These are phyloP conservation scores for Lachnellula occidentalis DNA, from an alignment of 2,329 filamentous ascomycete genomes.

Conservation along the genomic window DNA sequence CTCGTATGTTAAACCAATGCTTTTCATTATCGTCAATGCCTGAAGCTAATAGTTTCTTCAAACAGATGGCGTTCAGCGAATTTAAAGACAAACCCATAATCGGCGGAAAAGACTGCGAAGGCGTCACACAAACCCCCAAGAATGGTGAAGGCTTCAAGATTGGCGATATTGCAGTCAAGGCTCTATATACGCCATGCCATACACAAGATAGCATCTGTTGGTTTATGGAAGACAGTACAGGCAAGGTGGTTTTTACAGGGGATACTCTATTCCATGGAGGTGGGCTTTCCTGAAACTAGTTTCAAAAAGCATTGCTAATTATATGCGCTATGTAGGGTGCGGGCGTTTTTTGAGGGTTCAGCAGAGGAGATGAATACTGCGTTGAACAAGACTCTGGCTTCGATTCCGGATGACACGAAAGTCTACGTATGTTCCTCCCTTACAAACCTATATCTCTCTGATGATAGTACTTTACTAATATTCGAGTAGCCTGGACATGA, in stretches of 20 bases:
- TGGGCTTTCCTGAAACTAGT: slow-evolving; percentile 32
- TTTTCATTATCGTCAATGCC: neutral
- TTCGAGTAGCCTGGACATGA: slow-evolving; percentile 76
- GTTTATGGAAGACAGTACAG: slow-evolving; percentile 74
- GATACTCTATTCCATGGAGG: slow-evolving; percentile 94
- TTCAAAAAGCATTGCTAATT: neutral
- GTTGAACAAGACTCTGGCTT: slow-evolving; percentile 76
- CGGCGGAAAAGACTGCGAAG: slow-evolving; percentile 79
- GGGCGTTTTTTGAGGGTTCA: slow-evolving; percentile 93
- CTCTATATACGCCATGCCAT: slow-evolving; percentile 94
- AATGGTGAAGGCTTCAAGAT: slow-evolving; percentile 77
- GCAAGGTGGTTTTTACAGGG: slow-evolving; percentile 85
- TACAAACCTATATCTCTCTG: neutral
- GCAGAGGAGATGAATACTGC: slow-evolving; percentile 89
- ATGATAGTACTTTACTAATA: neutral
- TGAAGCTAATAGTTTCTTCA: neutral
- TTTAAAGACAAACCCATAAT: slow-evolving; percentile 58
- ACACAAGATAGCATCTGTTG: slow-evolving; percentile 99
- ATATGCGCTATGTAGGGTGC: slow-evolving; percentile 56
- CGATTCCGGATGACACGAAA: slow-evolving; percentile 81
- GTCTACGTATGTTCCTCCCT: slow-evolving; percentile 65
- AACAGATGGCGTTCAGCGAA: slow-evolving; percentile 21
- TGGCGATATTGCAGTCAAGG: slow-evolving; percentile 75
- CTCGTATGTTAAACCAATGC: slow-evolving; percentile 48
- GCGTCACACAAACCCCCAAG: slow-evolving; percentile 69